Conservation (phyloP, 1,284 basidiomycete genomes). For the Trametes pubescens region DNA sequence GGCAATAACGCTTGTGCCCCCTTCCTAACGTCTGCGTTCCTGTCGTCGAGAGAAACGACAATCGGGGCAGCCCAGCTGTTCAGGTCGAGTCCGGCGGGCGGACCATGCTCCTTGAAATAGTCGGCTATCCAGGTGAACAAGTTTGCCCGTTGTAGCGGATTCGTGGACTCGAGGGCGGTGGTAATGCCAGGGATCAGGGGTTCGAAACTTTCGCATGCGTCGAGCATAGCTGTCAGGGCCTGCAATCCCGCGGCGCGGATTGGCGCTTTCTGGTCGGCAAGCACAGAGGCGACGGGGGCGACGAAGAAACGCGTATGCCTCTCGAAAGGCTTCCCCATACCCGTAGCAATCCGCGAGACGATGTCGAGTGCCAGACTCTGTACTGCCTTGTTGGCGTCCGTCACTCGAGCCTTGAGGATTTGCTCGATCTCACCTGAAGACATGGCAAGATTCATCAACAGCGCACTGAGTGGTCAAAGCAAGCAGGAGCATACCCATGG, state of each 20-base stretch:
- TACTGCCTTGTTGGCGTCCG: slow-evolving; percentile 95
- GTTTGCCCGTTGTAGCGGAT: slow-evolving; percentile 89
- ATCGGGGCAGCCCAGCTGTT: slow-evolving; percentile 73
- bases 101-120: slow-evolving; percentile 76
- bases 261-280: slow-evolving; percentile 93
- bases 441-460: background rate
- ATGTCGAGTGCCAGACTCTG: slow-evolving; percentile 92
- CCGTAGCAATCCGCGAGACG: slow-evolving; percentile 87
- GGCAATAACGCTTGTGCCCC: slow-evolving; percentile 87
- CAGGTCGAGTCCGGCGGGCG: slow-evolving; percentile 73
- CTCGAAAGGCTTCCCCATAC: slow-evolving; percentile 97
- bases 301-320: slow-evolving; percentile 85
- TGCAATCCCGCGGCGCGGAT: slow-evolving; percentile 83
- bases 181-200: slow-evolving; percentile 82
- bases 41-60: slow-evolving; percentile 91
- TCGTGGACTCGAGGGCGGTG: slow-evolving; percentile 84
- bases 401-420: slow-evolving; percentile 88
- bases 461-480: slow-evolving; percentile 12
- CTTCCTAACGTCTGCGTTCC: slow-evolving; percentile 92
- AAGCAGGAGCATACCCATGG: slow-evolving; percentile 72
- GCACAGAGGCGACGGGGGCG: slow-evolving; percentile 81
- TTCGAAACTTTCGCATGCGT: slow-evolving; percentile 87
- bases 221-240: slow-evolving; percentile 86
- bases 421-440: slow-evolving; percentile 85
- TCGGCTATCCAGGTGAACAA: slow-evolving; percentile 88